A percentile compares a stretch with the other conserved stretches of the same genome.
These are phyloP conservation scores for Grammothele lineata DNA, from an alignment of 768 basidiomycete genomes.

Conservation along the genomic window DNA sequence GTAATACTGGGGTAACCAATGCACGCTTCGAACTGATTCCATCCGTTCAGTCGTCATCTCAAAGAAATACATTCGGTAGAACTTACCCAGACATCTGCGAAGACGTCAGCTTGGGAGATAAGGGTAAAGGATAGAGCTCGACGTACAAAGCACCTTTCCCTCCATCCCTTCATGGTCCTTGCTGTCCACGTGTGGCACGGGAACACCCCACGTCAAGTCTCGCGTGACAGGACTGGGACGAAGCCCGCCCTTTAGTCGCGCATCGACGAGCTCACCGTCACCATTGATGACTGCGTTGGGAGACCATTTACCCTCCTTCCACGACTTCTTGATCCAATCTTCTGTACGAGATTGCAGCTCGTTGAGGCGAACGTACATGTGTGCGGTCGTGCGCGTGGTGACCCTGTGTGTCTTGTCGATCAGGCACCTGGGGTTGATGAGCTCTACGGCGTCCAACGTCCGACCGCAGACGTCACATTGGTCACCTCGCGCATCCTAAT, in stretches of 20 bases:
- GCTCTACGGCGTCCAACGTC: constrained; percentile 89
- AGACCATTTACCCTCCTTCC: constrained; percentile 86
- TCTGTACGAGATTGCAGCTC: constrained; percentile 77
- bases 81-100: constrained; percentile 88
- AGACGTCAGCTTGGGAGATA: too few species aligned
- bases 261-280: constrained; percentile 87
- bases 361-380: constrained; percentile 91
- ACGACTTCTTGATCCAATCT: constrained; percentile 81
- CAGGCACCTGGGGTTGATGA: constrained; percentile 93
- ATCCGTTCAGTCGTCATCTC: neutral
- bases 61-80: neutral
- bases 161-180: constrained; percentile 83
- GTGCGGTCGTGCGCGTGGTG: constrained; percentile 70
- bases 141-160: constrained; percentile 93
- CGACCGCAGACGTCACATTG: constrained; percentile 94
- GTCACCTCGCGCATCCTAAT: constrained; percentile 92
- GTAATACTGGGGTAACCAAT: constrained; percentile 98
- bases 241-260: constrained; percentile 80
- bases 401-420: constrained; percentile 78
- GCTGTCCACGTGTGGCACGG: constrained; percentile 70
- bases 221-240: constrained; percentile 88
- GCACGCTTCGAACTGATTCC: constrained; percentile 88
- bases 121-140: neutral
- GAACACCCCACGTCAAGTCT: constrained; percentile 95
- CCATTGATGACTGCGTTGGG: constrained; percentile 86